These are phyloP conservation scores for Neckera pumila DNA, from an alignment of 225 moss, liverwort and hornwort species.

Conservation along the genomic window DNA sequence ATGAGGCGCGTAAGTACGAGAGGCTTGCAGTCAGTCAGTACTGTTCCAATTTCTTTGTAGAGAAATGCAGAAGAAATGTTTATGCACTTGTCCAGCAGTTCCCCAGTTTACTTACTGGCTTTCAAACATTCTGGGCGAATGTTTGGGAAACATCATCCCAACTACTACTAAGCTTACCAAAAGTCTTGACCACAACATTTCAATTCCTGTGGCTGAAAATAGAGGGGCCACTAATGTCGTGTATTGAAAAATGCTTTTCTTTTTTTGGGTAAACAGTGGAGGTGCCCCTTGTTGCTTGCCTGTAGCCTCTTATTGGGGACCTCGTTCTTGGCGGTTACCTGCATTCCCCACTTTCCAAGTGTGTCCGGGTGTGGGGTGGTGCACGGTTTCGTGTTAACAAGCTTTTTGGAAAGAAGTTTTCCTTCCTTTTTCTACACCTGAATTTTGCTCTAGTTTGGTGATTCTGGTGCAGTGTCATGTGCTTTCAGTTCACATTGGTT, in stretches of 20 bases:
- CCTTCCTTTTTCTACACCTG: not conserved
- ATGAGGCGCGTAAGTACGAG: not conserved
- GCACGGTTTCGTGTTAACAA: constrained; percentile 1
- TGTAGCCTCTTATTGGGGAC: not conserved
- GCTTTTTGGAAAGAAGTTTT: not conserved
- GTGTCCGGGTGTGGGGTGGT: not conserved
- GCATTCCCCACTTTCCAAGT: not conserved
- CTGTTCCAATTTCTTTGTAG: constrained; percentile 32
- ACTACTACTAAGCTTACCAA: constrained; percentile 3
- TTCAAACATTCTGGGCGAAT: constrained; percentile 7
- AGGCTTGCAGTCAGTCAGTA: not conserved
- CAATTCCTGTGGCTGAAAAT: constrained; percentile 23
- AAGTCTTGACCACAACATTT: constrained; percentile 28
- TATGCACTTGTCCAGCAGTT: constrained; percentile 26
- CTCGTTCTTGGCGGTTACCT: constrained; percentile 1
- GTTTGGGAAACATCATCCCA: constrained; percentile 12
- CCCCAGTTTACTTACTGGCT: not conserved
- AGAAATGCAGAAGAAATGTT: constrained; percentile 12
- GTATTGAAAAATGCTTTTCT: constrained; percentile 1
- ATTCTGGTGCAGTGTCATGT: not conserved
- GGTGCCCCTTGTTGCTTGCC: constrained; percentile 1
- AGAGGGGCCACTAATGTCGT: constrained; percentile 14
- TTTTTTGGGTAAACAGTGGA: not conserved
- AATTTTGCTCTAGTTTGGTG: not conserved
- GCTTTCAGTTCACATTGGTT: not conserved